Conservation (phyloP, 2,329 filamentous ascomycete species). For the Microcyclosporella mali region DNA sequence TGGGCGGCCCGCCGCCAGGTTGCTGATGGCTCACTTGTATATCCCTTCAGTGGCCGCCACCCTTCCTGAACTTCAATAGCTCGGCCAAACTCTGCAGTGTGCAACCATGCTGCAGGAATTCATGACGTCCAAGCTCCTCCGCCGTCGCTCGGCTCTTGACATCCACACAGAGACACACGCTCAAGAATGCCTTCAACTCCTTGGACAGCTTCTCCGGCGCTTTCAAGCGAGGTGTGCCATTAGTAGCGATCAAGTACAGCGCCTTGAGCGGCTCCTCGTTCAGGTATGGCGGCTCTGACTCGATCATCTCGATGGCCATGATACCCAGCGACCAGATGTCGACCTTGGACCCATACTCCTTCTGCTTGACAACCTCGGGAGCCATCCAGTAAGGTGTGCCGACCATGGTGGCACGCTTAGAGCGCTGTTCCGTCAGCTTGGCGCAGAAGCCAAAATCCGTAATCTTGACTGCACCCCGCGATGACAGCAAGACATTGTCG, state of each 20-base stretch:
- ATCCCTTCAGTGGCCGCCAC: constrained; percentile 45
- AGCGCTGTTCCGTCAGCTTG: constrained; percentile 94
- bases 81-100: constrained; percentile 75
- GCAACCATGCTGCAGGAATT: constrained; percentile 92
- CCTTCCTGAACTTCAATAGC: constrained; percentile 75
- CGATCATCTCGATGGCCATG: constrained; percentile 99
- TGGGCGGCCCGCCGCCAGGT: no score
- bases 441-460: constrained; percentile 99
- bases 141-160: constrained; percentile 91
- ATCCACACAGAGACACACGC: constrained; percentile 92
- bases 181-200: constrained; percentile 94
- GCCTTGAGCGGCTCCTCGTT: constrained; percentile 98
- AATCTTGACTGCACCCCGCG: constrained; percentile 88
- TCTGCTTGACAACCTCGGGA: constrained; percentile 97
- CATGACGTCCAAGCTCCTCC: constrained; percentile 80
- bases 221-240: constrained; percentile 93
- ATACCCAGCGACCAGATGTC: constrained; percentile 99
- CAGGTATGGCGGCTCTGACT: constrained; percentile 93
- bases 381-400: constrained; percentile 99
- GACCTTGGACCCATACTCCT: constrained; percentile 96
- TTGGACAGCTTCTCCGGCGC: constrained; percentile 97
- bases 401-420: constrained; percentile 97
- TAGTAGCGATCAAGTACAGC: constrained; percentile 93
- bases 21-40: no score
- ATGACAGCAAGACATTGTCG: constrained; percentile 93